phyloP scores from a whole-genome alignment of 352 stramenopile species.

The Pythium pectinolyticum region DNA sequence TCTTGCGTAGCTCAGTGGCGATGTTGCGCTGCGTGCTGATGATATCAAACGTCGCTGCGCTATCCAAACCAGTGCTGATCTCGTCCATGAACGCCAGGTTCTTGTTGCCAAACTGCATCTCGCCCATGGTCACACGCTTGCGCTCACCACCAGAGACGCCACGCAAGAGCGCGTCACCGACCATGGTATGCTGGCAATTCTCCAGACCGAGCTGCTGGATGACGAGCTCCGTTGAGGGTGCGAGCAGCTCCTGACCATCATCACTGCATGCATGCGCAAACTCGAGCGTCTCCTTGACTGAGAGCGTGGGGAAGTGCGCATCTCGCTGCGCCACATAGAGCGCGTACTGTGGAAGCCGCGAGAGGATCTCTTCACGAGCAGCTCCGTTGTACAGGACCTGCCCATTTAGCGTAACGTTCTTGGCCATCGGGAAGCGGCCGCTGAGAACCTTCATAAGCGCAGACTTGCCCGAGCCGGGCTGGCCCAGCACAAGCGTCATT shows the following conservation, averaged over 20 bases:
- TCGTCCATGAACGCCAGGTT: conserved; percentile 83
- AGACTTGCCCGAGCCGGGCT: conserved; percentile 31
- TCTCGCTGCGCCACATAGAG: conserved; percentile 42
- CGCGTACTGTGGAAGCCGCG: conserved; percentile 48
- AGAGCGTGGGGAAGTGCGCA: conserved; percentile 31
- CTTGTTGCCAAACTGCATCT: conserved; percentile 80
- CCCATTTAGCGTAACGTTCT: conserved; percentile 40
- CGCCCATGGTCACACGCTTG: conserved; percentile 63
- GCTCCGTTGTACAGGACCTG: conserved; percentile 56
- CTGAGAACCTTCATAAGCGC: conserved; percentile 60
- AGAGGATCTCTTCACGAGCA: conserved; percentile 28
- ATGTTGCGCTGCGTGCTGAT: conserved; percentile 46
- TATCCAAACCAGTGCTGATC: conserved; percentile 92
- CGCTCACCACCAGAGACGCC: conserved; percentile 65
- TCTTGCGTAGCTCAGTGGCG: conserved; percentile 33
- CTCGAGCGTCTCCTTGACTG: conserved; percentile 35
- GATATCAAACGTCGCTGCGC: conserved; percentile 90
- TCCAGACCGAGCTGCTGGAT: conserved; percentile 35
- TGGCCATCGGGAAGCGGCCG: conserved; percentile 48
- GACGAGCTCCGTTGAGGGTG: conserved; percentile 37
- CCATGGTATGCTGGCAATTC: conserved; percentile 52
- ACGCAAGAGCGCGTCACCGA: conserved; percentile 55
- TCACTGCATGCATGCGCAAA: conserved; percentile 31
- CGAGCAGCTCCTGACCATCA: not conserved
- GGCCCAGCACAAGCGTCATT: conserved; percentile 32